Conservation (phyloP, 2,329 filamentous ascomycete species). For the Talaromyces sp. region DNA sequence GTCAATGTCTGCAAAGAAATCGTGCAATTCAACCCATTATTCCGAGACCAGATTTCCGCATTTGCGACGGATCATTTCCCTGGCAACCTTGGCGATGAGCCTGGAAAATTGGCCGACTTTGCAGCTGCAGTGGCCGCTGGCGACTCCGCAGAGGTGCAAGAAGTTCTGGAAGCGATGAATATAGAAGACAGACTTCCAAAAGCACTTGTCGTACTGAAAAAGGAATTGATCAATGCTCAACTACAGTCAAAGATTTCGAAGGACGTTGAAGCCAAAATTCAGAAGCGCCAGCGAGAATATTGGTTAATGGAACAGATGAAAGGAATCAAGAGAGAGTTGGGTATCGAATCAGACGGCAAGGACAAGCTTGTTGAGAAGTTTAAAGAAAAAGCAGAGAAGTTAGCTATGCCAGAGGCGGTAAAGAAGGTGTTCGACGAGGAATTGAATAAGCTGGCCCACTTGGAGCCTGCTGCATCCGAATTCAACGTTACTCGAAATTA, state of each 20-base stretch:
- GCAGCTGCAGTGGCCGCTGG: conserved; percentile 95
- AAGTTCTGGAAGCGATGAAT: conserved; percentile 82
- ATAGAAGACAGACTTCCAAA: conserved; percentile 91
- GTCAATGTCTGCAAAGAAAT: conserved; percentile 99
- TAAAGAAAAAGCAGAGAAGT: conserved; percentile 86
- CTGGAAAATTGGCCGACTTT: conserved; percentile 92
- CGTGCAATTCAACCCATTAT: conserved; percentile 86
- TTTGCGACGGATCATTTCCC: conserved; percentile 95
- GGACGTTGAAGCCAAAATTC: conserved; percentile 95
- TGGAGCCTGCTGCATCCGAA: conserved; percentile 93
- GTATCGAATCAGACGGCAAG: conserved; percentile 95
- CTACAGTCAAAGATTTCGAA: conserved; percentile 96
- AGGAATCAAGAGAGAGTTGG: conserved; percentile 89
- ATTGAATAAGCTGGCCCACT: conserved; percentile 90
- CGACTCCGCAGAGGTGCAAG: conserved; percentile 86
- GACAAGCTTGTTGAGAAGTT: conserved; percentile 98
- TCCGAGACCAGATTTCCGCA: conserved; percentile 94
- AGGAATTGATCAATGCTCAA: conserved; percentile 97
- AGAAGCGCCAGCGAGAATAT: conserved; percentile 94
- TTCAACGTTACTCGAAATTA: conserved; percentile 99
- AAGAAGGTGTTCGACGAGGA: conserved; percentile 98
- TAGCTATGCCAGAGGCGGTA: conserved; percentile 95
- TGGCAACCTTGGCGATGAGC: conserved; percentile 91
- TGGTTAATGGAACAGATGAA: conserved; percentile 99
- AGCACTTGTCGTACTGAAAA: conserved; percentile 87